Base-by-base conservation (phyloP, 345 rosid species). In the Acer campestre region DNA sequence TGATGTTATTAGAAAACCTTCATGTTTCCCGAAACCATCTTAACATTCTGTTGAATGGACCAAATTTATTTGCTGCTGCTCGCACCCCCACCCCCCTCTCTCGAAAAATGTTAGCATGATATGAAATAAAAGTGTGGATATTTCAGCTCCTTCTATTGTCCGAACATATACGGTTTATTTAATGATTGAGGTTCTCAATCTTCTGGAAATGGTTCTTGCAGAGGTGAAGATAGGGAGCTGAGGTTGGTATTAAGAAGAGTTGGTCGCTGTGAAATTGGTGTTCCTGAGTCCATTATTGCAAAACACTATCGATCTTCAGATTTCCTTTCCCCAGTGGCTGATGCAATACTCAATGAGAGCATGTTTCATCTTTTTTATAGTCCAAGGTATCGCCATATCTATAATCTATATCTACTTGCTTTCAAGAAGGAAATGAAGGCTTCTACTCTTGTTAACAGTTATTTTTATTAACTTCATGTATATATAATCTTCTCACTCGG, bases 191-290 rank as follows among this genome's bases (percentile, higher is more conserved):
- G 11, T 44, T 13, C 67, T 79, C 59, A 55, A 16, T 18, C 59
- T 55, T 55, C 18, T 18, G 16, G 14, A 56, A 56, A 6, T 56
- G 61, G 6, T 56, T 6, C 71, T 78, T 81, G 20, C 77, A 93
- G 98, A 86, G 94, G 92, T 63, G 89, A 89, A 82, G 86, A 83
- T 68, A 93, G 97, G 61, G 94, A 89, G 83, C 84, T 93, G 86
- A 92, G 98, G 71, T 84, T 93, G 81, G 97, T 94, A 58, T 85
- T 93, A 71, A 87, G 97, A 88, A 88, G 93, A 86, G 84, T 89
- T 75, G 77, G 83, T 78, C 87, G 97, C 71, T 94, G 92, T 22
- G 81, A 84, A 79, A 88, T 86, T 76, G 91, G 85, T 59, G 89
- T 93, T 88, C 98, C 97, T 66, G 90, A 83, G 75, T 86, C 95